phyloP scores from a whole-genome alignment of 2,329 filamentous ascomycete species.

The Chaetomium olivaceum region DNA sequence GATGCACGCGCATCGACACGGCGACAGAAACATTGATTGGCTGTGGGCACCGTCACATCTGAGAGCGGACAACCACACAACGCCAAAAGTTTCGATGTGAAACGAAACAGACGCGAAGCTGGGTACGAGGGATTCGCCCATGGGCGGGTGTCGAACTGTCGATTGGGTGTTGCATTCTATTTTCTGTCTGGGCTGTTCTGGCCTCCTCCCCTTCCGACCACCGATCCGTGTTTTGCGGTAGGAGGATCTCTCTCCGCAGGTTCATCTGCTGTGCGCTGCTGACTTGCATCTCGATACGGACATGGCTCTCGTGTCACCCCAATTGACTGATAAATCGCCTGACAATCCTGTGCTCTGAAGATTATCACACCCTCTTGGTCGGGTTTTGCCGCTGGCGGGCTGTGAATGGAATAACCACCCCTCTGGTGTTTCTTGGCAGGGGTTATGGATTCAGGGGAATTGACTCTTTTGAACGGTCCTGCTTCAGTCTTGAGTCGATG shows the following conservation, averaged over 20 bases:
- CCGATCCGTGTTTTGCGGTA: not conserved
- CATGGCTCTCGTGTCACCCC: not conserved
- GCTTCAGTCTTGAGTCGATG: not conserved
- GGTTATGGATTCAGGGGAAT: not conserved
- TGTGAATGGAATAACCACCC: not conserved
- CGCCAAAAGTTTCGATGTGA: slow-evolving; percentile 20
- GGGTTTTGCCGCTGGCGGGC: not conserved
- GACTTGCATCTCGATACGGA: not conserved
- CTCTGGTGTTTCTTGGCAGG: not conserved
- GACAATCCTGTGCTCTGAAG: not conserved
- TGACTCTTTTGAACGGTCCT: not conserved
- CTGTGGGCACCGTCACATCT: not conserved
- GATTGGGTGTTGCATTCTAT: not conserved
- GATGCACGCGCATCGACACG: slow-evolving; percentile 3
- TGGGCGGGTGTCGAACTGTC: not conserved
- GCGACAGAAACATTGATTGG: slow-evolving; percentile 18
- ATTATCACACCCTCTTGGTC: not conserved
- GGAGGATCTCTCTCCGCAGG: not conserved
- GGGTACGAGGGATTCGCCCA: not conserved
- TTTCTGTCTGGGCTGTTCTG: not conserved
- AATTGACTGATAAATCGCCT: not conserved
- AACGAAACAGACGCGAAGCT: slow-evolving; percentile 27
- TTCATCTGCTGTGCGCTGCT: not conserved
- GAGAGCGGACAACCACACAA: slow-evolving; percentile 21
- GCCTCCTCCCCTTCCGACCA: not conserved